phyloP scores from a whole-genome alignment of 441 rosid species.

The Rhodomyrtus psidioides region DNA sequence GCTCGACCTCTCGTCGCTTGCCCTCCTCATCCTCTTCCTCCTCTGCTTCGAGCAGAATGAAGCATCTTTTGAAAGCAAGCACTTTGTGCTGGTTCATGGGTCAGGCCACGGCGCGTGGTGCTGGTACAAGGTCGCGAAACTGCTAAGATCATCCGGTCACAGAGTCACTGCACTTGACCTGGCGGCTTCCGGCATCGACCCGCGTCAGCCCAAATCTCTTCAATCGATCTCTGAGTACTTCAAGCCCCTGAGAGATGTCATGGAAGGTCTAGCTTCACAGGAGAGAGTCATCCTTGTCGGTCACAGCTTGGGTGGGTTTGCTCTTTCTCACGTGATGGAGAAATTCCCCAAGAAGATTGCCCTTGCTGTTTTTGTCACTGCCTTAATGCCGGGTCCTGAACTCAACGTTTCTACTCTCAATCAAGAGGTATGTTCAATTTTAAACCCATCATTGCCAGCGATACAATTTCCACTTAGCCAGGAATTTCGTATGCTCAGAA shows the following conservation, averaged over 20 bases:
- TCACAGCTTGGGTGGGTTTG: constrained; percentile 43
- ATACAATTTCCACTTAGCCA: neutral
- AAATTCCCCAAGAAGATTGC: constrained; percentile 25
- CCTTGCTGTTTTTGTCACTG: constrained; percentile 37
- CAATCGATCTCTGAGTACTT: constrained; percentile 23
- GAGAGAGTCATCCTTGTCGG: constrained; percentile 14
- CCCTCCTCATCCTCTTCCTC: neutral
- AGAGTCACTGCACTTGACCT: constrained; percentile 30
- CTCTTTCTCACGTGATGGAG: constrained; percentile 51
- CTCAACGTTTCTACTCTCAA: constrained; percentile 22
- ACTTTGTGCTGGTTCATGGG: constrained; percentile 44
- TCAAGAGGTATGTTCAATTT: constrained; percentile 21
- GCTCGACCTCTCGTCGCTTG: neutral
- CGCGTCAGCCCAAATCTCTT: constrained; percentile 15
- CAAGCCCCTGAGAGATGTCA: constrained; percentile 25
- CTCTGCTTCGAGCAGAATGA: neutral
- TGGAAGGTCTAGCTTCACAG: constrained; percentile 17
- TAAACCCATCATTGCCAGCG: neutral
- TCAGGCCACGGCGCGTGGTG: constrained; percentile 48
- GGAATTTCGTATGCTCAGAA: neutral
- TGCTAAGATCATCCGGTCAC: constrained; percentile 30
- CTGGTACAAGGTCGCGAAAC: constrained; percentile 34
- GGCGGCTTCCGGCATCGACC: constrained; percentile 33
- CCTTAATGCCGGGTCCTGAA: constrained; percentile 43
- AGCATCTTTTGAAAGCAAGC: neutral